These are phyloP conservation scores for Liquidambar formosana DNA, from an alignment of 164 flowering plant genomes.

Conservation along the genomic window DNA sequence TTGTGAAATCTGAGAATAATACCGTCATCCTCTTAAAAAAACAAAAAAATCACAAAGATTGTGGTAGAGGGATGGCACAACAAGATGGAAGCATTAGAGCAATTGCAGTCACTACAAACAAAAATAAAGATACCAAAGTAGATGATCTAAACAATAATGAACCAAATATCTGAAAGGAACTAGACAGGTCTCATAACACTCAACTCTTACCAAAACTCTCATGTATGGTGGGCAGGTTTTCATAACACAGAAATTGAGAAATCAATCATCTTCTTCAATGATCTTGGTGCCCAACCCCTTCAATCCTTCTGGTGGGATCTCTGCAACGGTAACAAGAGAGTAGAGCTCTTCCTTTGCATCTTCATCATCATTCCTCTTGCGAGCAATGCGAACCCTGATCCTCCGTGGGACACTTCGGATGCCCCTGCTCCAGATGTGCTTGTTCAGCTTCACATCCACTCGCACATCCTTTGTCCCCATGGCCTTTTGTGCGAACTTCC, in stretches of 20 bases:
- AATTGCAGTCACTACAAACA: background rate
- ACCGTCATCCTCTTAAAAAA: no score
- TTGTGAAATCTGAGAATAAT: no score
- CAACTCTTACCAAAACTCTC: constrained; percentile 10
- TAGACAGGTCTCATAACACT: background rate
- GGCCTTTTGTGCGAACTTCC: constrained; percentile 63
- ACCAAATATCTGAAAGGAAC: constrained; percentile 5
- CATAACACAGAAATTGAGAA: background rate
- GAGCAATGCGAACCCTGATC: constrained; percentile 66
- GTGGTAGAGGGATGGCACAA: background rate
- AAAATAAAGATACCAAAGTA: background rate
- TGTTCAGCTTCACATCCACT: constrained; percentile 77
- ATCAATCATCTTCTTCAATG: constrained; percentile 61
- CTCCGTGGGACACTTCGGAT: constrained; percentile 69
- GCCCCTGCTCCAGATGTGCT: constrained; percentile 67
- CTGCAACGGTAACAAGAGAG: constrained; percentile 69
- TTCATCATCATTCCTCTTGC: constrained; percentile 74
- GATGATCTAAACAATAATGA: background rate
- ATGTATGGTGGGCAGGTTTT: background rate
- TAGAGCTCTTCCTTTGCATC: constrained; percentile 76
- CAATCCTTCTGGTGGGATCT: constrained; percentile 59
- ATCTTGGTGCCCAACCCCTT: constrained; percentile 59
- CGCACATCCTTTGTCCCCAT: constrained; percentile 76
- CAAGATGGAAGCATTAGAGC: background rate
- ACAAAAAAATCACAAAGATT: no score